Conservation (phyloP, 768 basidiomycete species). For the Phylloporus arenicola region DNA sequence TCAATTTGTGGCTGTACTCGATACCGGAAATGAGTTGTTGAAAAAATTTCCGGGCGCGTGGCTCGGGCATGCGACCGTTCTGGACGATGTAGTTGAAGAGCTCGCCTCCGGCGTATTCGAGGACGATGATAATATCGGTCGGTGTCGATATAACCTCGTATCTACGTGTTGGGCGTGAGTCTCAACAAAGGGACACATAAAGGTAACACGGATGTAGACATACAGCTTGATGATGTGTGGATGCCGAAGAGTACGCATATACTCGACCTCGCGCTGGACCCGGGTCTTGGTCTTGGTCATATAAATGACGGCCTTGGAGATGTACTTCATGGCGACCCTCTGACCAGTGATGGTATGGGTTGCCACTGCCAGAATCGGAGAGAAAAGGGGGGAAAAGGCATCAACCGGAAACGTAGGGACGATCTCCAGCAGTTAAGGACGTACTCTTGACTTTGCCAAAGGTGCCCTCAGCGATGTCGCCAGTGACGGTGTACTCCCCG, state of each 20-base stretch:
- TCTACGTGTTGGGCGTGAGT: constrained; percentile 31
- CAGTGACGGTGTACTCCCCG: constrained; percentile 84
- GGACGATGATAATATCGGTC: constrained; percentile 95
- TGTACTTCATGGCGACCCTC: constrained; percentile 96
- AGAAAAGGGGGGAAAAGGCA: constrained; percentile 7
- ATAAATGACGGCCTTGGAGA: constrained; percentile 90
- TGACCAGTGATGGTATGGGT: constrained; percentile 92
- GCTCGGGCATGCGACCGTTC: constrained; percentile 88
- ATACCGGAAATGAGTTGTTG: constrained; percentile 98
- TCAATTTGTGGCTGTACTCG: constrained; percentile 92
- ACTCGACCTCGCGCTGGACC: constrained; percentile 94
- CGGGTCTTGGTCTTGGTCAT: constrained; percentile 87
- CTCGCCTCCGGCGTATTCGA: constrained; percentile 94
- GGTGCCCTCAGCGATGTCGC: constrained; percentile 91
- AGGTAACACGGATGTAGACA: constrained; percentile 19
- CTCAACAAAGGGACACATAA: not conserved
- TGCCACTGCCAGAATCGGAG: constrained; percentile 57
- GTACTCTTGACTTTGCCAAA: constrained; percentile 99
- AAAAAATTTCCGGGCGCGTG: constrained; percentile 88
- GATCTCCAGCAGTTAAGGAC: constrained; percentile 32
- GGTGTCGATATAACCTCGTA: constrained; percentile 91
- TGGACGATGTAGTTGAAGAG: constrained; percentile 97
- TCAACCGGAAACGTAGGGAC: constrained; percentile 9
- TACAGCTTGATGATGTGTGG: constrained; percentile 98
- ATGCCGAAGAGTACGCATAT: constrained; percentile 89